Percentiles rank a stretch among this genome's conserved stretches.
Conservation (phyloP, 2,329 filamentous ascomycete genomes). For the Neopestalotiopsis rosae region DNA sequence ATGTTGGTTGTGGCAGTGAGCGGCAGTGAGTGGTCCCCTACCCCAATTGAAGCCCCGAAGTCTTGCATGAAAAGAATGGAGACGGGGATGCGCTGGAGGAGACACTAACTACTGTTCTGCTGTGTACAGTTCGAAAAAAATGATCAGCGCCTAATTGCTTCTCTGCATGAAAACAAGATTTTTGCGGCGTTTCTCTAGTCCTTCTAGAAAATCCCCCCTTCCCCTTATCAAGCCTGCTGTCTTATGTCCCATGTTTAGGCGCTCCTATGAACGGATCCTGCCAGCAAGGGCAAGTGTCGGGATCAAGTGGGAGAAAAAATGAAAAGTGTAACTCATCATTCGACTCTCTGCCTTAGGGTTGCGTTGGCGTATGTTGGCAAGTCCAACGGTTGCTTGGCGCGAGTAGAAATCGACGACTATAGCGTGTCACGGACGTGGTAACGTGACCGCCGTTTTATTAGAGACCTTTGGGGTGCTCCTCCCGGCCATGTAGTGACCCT, state of each 20-base stretch:
- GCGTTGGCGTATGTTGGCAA: background rate
- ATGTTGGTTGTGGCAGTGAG: background rate
- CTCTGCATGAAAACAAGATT: background rate
- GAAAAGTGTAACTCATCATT: background rate
- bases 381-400: background rate
- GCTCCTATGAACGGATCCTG: background rate
- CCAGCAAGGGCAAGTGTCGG: background rate
- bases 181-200: background rate
- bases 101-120: no score
- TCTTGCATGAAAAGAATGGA: background rate
- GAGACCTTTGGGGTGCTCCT: background rate
- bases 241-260: no score
- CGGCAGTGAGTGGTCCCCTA: background rate
- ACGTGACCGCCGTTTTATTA: slow-evolving; percentile 1
- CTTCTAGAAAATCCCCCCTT: background rate
- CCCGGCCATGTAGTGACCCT: background rate
- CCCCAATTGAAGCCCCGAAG: background rate
- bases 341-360: background rate
- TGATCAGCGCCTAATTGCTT: background rate
- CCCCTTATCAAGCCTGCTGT: no score
- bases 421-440: slow-evolving; percentile 1
- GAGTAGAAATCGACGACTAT: background rate
- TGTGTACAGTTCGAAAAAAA: background rate
- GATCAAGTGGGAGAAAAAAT: background rate
- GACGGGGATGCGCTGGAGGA: no score